Percentiles rank a stretch among this genome's conserved stretches.
phyloP scores from a whole-genome alignment of 768 basidiomycete genomes.

The Leucosporidium creatinivorum region DNA sequence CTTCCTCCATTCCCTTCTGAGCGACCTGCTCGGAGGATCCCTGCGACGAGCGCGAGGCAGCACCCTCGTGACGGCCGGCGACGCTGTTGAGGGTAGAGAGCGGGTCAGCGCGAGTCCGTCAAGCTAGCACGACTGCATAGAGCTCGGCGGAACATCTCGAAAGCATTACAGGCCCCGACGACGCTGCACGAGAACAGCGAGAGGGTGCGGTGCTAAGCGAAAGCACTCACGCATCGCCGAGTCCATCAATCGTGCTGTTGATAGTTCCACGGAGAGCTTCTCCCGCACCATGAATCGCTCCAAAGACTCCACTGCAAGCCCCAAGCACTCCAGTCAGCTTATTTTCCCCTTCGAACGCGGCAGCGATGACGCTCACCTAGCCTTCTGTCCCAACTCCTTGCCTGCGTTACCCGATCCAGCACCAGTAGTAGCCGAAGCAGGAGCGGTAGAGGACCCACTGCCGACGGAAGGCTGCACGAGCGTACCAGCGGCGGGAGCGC shows the following conservation, averaged over 20 bases:
- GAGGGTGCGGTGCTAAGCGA: background rate
- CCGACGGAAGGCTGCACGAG: too few relatives aligned
- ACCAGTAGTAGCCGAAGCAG: too few relatives aligned
- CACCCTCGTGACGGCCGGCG: background rate
- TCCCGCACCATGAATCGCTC: conserved; percentile 12
- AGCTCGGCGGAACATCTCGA: too few relatives aligned
- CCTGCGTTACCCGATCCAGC: too few relatives aligned
- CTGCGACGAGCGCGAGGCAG: background rate
- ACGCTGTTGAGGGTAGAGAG: background rate
- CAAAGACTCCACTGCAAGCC: conserved; percentile 5
- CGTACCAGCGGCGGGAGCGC: too few relatives aligned
- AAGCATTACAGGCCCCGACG: too few relatives aligned
- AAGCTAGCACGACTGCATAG: too few relatives aligned
- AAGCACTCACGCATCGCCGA: conserved; percentile 14
- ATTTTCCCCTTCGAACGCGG: conserved; percentile 15
- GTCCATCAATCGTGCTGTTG: conserved; percentile 11
- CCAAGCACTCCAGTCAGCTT: background rate
- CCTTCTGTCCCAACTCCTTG: too few relatives aligned
- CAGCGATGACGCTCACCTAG: too few relatives aligned
- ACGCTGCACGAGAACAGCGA: too few relatives aligned
- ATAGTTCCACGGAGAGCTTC: conserved; percentile 21
- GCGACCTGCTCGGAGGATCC: background rate
- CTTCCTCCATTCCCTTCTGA: background rate
- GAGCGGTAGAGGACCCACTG: too few relatives aligned
- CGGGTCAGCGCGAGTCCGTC: too few relatives aligned